Evolutionary conservation across 192 early-diverging fungal genomes (phyloP), one percentile per base, ranked within the genome.

Genomic region (Coemansia sp.): DNA sequence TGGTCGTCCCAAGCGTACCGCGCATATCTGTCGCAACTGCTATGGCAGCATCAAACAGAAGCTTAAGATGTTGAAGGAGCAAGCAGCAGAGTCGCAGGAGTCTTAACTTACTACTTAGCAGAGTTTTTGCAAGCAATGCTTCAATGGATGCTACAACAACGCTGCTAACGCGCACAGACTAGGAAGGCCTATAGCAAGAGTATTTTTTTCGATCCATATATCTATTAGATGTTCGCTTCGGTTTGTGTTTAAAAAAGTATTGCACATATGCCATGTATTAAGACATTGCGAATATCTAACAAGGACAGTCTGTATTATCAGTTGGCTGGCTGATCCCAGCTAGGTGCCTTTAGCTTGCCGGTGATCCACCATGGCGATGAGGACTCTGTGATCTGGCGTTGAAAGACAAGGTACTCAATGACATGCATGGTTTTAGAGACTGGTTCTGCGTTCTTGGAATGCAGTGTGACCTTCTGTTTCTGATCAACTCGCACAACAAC

Each of bases 11-110:
- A 88, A 90, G 61, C 74, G 93, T 18, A 62, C 85, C 62, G 90
- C 93, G 41, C 92, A 94, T 64, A 78, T 92, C 24, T 96, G 94
- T 78, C 57, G 59, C 31, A 76, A 88, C 72, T 92, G 90, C 76
- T 92, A 90, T 69, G 65, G 67, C 49, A 85, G 88, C 53, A 85
- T 90, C 57, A 89, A 85, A 53, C 58, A 49, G 58, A 78, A 68
- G 67, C 71, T 78, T 27, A 73, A 73, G 62, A 63, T 44, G 16
- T 54, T 73, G 67, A 68, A 67, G 62, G 53, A 59, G 34, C 41
- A 49, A 10, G 50, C 62, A 7, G 69, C 32, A 34, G 32, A 34
- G 32, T 34, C 32, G 32, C 32, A 78, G 27, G 23, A 62, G 48
- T 10, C 27, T 16, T 44, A 31, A 52, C 32, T 10, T 16, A 5